Evolutionary conservation across 176 grass and related monocot genomes (phyloP), one percentile per base, ranked within the genome.

Genomic region (Oryza brachyantha): DNA sequence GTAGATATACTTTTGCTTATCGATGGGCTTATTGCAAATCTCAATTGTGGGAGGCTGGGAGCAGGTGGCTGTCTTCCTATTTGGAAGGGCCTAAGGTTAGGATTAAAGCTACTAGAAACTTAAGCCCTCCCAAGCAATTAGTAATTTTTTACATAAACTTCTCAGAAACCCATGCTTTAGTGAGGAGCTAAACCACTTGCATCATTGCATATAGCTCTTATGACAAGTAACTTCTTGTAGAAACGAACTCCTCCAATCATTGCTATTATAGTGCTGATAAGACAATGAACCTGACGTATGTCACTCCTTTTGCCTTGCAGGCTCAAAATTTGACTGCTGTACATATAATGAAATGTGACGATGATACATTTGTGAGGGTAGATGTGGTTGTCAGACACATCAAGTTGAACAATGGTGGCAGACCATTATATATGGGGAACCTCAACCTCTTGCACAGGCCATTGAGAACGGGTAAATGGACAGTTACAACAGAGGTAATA

Each of bases 371-470:
- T 81, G 87, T 94, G 78, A 86, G 94, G 71, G 76, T 94, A 88
- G 90, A 94, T 88, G 73, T 90, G 68, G 84, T 97, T 74, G 61
- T 94, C 43, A 83, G 83, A 48, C 85, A 89, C 70, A 88, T 94
- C 37, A 97, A 94, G 62, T 85, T 89, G 81, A 72, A 88, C 45
- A 73, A 16, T 27, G 46, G 58, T 31, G 72, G 42, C 58, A 94
- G 78, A 69, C 85, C 94, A 62, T 79, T 94, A 75, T 97, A 97
- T 81, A 82, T 97, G 83, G 91, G 94, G 38, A 97, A 97, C 74
- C 91, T 97, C 72, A 97, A 97, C 82, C 89, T 97, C 32, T 87
- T 94, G 85, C 94, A 97, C 64, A 97, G 94, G 80, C 94, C 94
- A 62, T 70, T 97, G 72, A 91, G 91, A 63, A 88, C 55, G 46